These are phyloP conservation scores for Conticribra guillardii DNA, from an alignment of 108 stramenopile species.

Conservation along the genomic window DNA sequence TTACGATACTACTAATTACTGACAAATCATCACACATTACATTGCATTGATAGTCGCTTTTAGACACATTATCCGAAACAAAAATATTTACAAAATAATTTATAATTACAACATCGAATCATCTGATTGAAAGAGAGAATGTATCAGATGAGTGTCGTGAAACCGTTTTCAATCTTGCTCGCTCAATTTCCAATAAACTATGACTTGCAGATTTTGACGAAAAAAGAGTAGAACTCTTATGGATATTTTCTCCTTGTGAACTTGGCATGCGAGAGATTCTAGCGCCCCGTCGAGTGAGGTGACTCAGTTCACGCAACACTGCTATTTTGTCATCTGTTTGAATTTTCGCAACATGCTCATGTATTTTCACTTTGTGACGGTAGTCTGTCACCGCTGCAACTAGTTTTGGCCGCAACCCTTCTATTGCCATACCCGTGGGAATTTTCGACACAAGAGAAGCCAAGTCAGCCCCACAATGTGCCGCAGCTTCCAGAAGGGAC, in stretches of 20 bases:
- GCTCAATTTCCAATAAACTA: slow-evolving; percentile 9
- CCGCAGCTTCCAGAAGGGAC: slow-evolving; percentile 78
- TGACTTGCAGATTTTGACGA: neutral
- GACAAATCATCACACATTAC: too few relatives aligned
- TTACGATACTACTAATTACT: neutral
- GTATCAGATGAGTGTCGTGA: neutral
- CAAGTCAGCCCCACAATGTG: slow-evolving; percentile 77
- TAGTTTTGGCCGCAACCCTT: slow-evolving; percentile 79
- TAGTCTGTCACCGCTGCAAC: slow-evolving; percentile 86
- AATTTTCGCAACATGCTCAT: slow-evolving; percentile 57
- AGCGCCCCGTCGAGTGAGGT: slow-evolving; percentile 67
- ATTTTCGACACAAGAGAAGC: slow-evolving; percentile 68
- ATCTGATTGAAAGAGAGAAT: slow-evolving; percentile 28
- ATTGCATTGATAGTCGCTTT: too few relatives aligned
- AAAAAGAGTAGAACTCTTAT: too few relatives aligned
- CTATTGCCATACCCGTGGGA: slow-evolving; percentile 77
- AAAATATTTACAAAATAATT: too few relatives aligned
- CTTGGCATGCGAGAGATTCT: slow-evolving; percentile 5
- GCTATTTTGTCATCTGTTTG: slow-evolving; percentile 59
- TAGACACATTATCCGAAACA: too few relatives aligned
- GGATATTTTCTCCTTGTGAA: too few relatives aligned
- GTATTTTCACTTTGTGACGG: slow-evolving; percentile 74
- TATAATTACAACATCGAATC: too few relatives aligned
- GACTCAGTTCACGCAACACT: slow-evolving; percentile 66
- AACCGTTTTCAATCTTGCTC: neutral